These are phyloP conservation scores for Fonsecaea pedrosoi DNA, from an alignment of 2,329 filamentous ascomycete species.

Conservation along the genomic window DNA sequence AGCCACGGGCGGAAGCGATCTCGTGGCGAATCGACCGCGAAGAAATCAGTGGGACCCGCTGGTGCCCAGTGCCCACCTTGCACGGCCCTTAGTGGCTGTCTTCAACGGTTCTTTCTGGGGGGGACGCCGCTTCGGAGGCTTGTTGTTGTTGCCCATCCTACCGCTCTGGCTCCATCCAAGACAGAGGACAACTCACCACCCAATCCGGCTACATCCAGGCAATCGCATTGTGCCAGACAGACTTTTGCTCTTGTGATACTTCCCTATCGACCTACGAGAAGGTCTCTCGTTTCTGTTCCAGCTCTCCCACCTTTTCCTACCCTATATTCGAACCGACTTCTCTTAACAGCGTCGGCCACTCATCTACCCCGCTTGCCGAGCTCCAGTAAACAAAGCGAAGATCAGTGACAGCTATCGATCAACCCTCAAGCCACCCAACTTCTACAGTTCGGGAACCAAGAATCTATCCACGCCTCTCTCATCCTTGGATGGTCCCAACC, in stretches of 20 bases:
- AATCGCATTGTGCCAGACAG: background rate
- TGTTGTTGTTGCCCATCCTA: constrained; percentile 6
- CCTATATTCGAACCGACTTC: background rate
- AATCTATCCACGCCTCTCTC: background rate
- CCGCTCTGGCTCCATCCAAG: constrained; percentile 1
- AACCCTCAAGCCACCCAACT: background rate
- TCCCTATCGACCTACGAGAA: background rate
- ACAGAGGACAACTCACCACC: constrained; percentile 7
- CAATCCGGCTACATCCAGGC: constrained; percentile 1
- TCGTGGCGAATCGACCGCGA: background rate
- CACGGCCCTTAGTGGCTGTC: background rate
- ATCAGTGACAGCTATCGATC: constrained; percentile 2
- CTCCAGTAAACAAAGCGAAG: constrained; percentile 27
- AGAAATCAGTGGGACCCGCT: background rate
- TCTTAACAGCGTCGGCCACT: background rate
- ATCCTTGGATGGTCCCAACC: constrained; percentile 31
- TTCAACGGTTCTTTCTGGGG: background rate
- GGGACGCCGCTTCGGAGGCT: background rate
- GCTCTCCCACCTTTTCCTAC: background rate
- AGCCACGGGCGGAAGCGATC: background rate
- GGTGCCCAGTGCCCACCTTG: background rate
- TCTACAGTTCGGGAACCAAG: background rate
- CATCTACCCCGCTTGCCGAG: constrained; percentile 16
- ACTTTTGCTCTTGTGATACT: constrained; percentile 5
- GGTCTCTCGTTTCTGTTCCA: background rate